Base-by-base conservation (phyloP, 2,329 filamentous ascomycete species). In the Monosporascus ibericus region DNA sequence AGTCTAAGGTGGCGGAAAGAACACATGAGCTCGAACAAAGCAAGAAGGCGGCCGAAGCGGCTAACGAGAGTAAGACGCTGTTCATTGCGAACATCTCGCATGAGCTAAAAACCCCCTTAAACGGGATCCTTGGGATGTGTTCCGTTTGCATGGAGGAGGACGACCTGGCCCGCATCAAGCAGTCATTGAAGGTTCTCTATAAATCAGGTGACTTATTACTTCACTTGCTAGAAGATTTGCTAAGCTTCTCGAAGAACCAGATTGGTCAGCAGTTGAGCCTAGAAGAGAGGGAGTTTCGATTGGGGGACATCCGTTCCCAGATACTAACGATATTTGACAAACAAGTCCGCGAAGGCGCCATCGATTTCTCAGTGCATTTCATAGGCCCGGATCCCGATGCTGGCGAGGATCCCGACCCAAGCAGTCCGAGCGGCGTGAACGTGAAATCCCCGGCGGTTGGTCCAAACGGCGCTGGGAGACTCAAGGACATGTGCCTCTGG, bases 221-320 rank as follows among this genome's bases (percentile, higher is more conserved):
- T 2, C 91, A 96, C 64, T 79, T 96, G 1, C 75, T 96, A 7
- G 94, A 94, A 40, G 92, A 96, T 72, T 76, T 96, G 4, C 73
- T 96, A 39, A 95, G 89, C 37, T 96, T 96, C 70, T 94, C 89
- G 65, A 96, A 95, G 70, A 96, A 96, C 63, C 90, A 96, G 68
- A 91, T 95, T 48, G 91, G 90, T 3, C 88, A 95, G 61, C 85
- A 92, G 56, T 74, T 96, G 44, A 86, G 76, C 40, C 75, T 96
- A 1, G 90, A 96, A 60, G 87, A 95, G 66, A 88, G 83, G 55
- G 91, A 95, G 61, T 96, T 96, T 62, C 78, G 86, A 8, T 67
- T 96, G 27, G 84, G 85, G n/a, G 91, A 96, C 58, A 84, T 96
- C 56, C 85, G 85, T 56, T 86, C 88, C 0, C 92, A 96, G 67